Evolutionary conservation across 176 grass and related monocot genomes (phyloP).

Genomic region (Poa pratensis): DNA sequence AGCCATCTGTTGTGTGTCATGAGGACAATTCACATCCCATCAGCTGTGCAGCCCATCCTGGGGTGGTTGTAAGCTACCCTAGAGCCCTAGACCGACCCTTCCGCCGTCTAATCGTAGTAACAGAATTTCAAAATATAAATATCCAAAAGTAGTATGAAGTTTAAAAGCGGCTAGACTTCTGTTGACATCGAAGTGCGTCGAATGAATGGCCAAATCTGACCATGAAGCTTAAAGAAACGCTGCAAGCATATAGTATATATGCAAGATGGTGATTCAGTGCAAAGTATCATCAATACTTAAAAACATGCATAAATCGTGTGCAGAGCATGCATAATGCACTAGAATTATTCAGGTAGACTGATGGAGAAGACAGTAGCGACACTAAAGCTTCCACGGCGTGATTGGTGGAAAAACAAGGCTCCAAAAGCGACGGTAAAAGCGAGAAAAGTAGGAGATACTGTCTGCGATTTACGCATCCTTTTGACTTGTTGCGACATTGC

Average conservation of each 20-base stretch:
- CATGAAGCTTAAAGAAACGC: background rate
- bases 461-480: constrained; percentile 46
- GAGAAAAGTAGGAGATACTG: constrained; percentile 43
- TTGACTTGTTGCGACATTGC: background rate
- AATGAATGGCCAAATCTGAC: background rate
- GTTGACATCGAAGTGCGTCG: background rate
- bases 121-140: constrained; percentile 4
- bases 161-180: background rate
- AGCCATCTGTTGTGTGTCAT: constrained; percentile 6
- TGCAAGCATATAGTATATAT: background rate
- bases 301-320: background rate
- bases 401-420: constrained; percentile 57
- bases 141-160: background rate
- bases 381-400: constrained; percentile 37
- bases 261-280: background rate
- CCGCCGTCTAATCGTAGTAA: constrained; percentile 33
- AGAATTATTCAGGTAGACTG: background rate
- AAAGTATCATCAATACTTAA: background rate
- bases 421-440: constrained; percentile 60
- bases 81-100: background rate
- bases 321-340: background rate
- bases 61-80: constrained; percentile 19
- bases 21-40: constrained; percentile 50
- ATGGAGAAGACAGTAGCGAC: constrained; percentile 26
- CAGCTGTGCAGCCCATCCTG: constrained; percentile 10